Conservation (phyloP, 2,329 filamentous ascomycete species). For the Penicillium sp. region DNA sequence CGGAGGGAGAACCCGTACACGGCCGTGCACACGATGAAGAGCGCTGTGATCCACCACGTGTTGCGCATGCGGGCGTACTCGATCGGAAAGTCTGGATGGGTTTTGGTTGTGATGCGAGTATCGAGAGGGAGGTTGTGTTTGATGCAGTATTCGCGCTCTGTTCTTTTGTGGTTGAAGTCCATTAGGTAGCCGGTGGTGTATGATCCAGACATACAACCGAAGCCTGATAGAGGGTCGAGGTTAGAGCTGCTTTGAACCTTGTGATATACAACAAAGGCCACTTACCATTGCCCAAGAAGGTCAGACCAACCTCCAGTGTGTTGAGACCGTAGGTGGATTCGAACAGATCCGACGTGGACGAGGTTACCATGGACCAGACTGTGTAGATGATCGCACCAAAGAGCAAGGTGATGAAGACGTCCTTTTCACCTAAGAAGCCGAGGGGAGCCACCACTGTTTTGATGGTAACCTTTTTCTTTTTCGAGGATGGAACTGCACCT, state of each 20-base stretch:
- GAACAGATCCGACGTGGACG: constrained; percentile 45
- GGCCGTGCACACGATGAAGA: constrained; percentile 40
- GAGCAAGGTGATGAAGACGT: constrained; percentile 47
- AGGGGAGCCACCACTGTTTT: constrained; percentile 44
- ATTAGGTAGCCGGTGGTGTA: constrained; percentile 46
- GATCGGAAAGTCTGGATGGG: constrained; percentile 45
- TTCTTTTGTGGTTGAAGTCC: constrained; percentile 42
- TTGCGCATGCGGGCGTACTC: constrained; percentile 42
- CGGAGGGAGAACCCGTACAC: constrained; percentile 33
- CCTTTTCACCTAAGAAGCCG: constrained; percentile 48
- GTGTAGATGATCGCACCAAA: constrained; percentile 51
- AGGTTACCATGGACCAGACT: constrained; percentile 53
- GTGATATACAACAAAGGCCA: neutral
- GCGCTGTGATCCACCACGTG: constrained; percentile 41
- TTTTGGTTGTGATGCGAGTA: constrained; percentile 30
- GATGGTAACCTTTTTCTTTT: constrained; percentile 31
- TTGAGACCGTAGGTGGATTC: constrained; percentile 43
- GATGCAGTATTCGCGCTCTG: constrained; percentile 36
- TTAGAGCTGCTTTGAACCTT: neutral
- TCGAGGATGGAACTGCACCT: constrained; percentile 9
- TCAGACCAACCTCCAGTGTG: constrained; percentile 43
- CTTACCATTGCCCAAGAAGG: constrained; percentile 44
- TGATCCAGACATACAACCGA: constrained; percentile 47
- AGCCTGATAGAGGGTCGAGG: constrained; percentile 15
- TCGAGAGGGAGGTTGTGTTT: constrained; percentile 32